These are phyloP conservation scores for Diplodia mutila DNA, from an alignment of 2,329 filamentous ascomycete genomes.

Conservation along the genomic window DNA sequence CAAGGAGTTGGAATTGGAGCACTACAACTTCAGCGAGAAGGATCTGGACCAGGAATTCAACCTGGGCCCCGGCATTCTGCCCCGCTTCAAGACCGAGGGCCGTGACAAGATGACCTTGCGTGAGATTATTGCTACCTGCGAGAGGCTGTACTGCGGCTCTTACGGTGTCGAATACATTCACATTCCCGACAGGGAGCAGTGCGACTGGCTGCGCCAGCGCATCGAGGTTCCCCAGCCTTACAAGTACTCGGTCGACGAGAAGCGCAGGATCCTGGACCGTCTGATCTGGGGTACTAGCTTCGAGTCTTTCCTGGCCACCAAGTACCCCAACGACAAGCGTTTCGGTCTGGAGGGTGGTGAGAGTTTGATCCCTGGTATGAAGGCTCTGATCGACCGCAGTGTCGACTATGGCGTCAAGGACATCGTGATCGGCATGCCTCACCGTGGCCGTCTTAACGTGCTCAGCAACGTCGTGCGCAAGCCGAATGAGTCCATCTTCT, in stretches of 20 bases:
- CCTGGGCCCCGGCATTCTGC: slow-evolving; percentile 91
- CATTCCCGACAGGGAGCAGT: slow-evolving; percentile 95
- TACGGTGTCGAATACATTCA: slow-evolving; percentile 99
- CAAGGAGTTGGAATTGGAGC: slow-evolving; percentile 88
- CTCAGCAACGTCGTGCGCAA: slow-evolving; percentile 98
- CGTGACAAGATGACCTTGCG: slow-evolving; percentile 95
- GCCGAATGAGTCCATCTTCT: slow-evolving; percentile 99
- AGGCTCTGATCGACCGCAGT: slow-evolving; percentile 96
- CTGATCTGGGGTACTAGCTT: slow-evolving; percentile 99
- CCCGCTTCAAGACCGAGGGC: slow-evolving; percentile 84
- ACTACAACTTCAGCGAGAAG: slow-evolving; percentile 94
- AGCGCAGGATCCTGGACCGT: slow-evolving; percentile 94
- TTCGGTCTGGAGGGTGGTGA: slow-evolving; percentile 98
- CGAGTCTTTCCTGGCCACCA: slow-evolving; percentile 91
- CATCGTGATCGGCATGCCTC: slow-evolving; percentile 99
- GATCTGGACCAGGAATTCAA: slow-evolving; percentile 91
- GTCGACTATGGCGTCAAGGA: slow-evolving; percentile 99
- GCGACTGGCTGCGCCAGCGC: slow-evolving; percentile 96
- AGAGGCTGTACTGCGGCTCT: slow-evolving; percentile 95
- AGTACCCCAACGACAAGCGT: slow-evolving; percentile 99
- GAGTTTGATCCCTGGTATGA: slow-evolving; percentile 97
- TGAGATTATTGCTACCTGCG: slow-evolving; percentile 91
- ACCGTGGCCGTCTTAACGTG: slow-evolving; percentile 96
- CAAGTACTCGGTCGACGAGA: slow-evolving; percentile 98
- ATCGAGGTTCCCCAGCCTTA: slow-evolving; percentile 93